These are phyloP conservation scores for Beauveria sp. DNA, from an alignment of 2,329 filamentous ascomycete species.

Conservation along the genomic window DNA sequence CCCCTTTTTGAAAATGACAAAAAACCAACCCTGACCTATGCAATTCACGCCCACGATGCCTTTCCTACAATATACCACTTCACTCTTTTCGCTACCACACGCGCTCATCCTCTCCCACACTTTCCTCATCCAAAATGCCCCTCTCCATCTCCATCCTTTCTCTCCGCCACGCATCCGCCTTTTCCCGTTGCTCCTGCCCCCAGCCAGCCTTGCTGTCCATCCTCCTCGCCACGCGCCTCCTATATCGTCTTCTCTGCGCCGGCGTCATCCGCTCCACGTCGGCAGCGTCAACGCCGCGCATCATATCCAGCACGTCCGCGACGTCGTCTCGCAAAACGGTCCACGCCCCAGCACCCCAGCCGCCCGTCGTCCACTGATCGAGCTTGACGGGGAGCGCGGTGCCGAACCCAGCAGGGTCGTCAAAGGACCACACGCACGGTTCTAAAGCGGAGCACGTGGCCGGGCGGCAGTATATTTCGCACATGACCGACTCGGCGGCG, in stretches of 20 bases:
- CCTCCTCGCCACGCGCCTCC: conserved; percentile 43
- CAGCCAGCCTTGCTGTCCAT: conserved; percentile 18
- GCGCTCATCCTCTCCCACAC: conserved; percentile 23
- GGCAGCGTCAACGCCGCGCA: conserved; percentile 36
- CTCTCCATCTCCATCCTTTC: conserved; percentile 31
- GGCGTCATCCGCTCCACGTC: conserved; percentile 38
- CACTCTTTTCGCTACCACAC: conserved; percentile 16
- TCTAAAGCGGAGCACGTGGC: conserved; percentile 37
- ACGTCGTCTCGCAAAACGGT: conserved; percentile 34
- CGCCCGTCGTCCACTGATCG: conserved; percentile 52
- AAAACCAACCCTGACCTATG: neutral
- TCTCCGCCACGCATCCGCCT: conserved; percentile 38
- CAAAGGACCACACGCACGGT: conserved; percentile 47
- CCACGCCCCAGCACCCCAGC: conserved; percentile 35
- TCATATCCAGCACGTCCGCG: conserved; percentile 41
- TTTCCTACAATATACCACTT: neutral
- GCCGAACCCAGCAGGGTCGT: conserved; percentile 53
- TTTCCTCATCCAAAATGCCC: conserved; percentile 29
- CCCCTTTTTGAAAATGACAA: neutral
- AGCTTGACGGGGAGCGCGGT: conserved; percentile 53
- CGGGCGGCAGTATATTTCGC: conserved; percentile 46
- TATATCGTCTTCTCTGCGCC: conserved; percentile 39
- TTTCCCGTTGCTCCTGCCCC: conserved; percentile 33
- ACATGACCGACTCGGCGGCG: conserved; percentile 45
- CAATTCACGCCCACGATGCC: neutral